Conservation (phyloP, 1,139 yeast species). For the Magnusiomyces starmeri region DNA sequence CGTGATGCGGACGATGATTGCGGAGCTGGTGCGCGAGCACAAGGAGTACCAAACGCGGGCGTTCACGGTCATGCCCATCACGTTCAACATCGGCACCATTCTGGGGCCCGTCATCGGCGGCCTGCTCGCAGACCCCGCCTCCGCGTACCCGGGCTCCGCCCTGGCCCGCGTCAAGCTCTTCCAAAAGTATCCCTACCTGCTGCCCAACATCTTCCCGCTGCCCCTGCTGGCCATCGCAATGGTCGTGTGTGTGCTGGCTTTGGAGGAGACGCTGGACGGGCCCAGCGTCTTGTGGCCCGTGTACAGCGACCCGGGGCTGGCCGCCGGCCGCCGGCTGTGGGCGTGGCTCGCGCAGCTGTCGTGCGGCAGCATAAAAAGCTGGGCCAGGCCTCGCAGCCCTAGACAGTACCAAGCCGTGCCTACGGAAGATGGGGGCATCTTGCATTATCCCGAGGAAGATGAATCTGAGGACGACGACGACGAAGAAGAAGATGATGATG, state of each 20-base stretch:
- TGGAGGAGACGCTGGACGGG: constrained; percentile 51
- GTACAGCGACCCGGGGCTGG: constrained; percentile 43
- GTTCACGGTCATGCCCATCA: constrained; percentile 49
- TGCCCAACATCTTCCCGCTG: constrained; percentile 54
- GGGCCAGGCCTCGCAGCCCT: constrained; percentile 8
- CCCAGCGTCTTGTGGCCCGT: not conserved
- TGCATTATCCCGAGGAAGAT: constrained; percentile 8
- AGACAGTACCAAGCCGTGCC: constrained; percentile 8
- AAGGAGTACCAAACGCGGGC: constrained; percentile 54
- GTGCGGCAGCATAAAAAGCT: not conserved
- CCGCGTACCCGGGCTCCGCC: constrained; percentile 21
- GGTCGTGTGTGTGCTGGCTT: constrained; percentile 40
- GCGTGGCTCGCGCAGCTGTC: constrained; percentile 15
- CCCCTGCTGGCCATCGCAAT: constrained; percentile 33
- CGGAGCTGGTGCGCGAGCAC: constrained; percentile 46
- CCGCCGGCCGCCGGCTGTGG: too few species aligned
- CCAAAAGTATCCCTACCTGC: constrained; percentile 46
- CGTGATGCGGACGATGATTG: constrained; percentile 51
- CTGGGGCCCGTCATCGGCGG: constrained; percentile 44
- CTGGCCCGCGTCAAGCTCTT: constrained; percentile 27
- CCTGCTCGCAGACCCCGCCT: constrained; percentile 34
- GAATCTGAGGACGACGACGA: not conserved
- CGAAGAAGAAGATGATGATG: not conserved
- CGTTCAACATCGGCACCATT: constrained; percentile 50
- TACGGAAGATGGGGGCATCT: constrained; percentile 6